These are phyloP conservation scores for Tremella mesenterica DNA, from an alignment of 768 basidiomycete genomes.

Conservation along the genomic window DNA sequence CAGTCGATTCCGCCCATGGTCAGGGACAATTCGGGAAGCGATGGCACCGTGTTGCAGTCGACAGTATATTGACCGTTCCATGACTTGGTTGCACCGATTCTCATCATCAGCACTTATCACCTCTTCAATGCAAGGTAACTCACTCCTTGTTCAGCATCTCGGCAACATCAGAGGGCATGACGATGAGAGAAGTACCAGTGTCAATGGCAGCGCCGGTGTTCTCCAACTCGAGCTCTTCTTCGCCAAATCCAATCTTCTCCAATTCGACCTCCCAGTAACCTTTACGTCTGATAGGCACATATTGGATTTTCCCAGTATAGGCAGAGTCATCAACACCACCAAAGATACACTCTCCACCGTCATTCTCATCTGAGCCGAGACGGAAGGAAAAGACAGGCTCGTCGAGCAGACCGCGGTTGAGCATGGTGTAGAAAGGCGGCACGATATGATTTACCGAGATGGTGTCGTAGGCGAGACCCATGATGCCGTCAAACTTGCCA, in stretches of 20 bases:
- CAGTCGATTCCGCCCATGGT: constrained; percentile 72
- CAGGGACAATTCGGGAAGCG: constrained; percentile 75
- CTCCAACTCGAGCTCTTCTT: constrained; percentile 79
- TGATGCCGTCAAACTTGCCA: constrained; percentile 81
- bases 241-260: constrained; percentile 71
- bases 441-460: constrained; percentile 81
- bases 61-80: constrained; percentile 96
- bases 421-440: constrained; percentile 92
- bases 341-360: constrained; percentile 83
- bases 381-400: constrained; percentile 90
- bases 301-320: constrained; percentile 70
- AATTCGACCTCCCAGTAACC: constrained; percentile 99
- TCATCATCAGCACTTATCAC: constrained; percentile 11
- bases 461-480: constrained; percentile 89
- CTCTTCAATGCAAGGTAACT: constrained; percentile 13
- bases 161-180: constrained; percentile 83
- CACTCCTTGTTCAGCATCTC: constrained; percentile 78
- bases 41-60: constrained; percentile 75
- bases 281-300: constrained; percentile 85
- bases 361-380: constrained; percentile 71
- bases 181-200: constrained; percentile 85
- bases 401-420: constrained; percentile 70
- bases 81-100: constrained; percentile 81
- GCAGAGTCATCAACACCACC: constrained; percentile 74
- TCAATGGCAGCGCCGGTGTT: constrained; percentile 61